Conservation (phyloP, 2,329 filamentous ascomycete species). For the Emergomyces orientalis region DNA sequence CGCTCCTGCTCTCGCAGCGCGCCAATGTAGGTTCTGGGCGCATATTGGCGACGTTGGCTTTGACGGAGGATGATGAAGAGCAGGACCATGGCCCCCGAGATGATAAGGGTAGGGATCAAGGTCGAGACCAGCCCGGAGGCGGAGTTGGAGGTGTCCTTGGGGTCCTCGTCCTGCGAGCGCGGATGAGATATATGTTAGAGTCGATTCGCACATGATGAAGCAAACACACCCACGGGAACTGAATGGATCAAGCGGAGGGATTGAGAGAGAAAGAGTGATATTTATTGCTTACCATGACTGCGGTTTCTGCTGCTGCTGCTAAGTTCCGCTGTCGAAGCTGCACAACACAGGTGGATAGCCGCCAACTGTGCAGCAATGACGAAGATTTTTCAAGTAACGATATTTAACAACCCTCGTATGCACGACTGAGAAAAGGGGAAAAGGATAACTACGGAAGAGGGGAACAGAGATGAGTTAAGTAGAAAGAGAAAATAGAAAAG, state of each 20-base stretch:
- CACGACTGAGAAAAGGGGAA: neutral
- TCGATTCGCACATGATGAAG: neutral
- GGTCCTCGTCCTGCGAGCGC: slow-evolving; percentile 12
- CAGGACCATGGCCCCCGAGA: slow-evolving; percentile 39
- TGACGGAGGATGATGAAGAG: slow-evolving; percentile 44
- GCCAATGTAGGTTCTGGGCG: slow-evolving; percentile 47
- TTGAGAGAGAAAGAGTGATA: neutral
- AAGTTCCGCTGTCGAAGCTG: slow-evolving; percentile 1
- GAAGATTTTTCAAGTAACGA: neutral
- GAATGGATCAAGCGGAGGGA: neutral
- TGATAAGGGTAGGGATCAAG: slow-evolving; percentile 38
- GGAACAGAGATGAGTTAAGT: neutral
- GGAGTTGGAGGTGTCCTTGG: slow-evolving; percentile 19
- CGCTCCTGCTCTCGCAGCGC: slow-evolving; percentile 46
- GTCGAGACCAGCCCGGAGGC: slow-evolving; percentile 42
- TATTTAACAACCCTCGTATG: neutral
- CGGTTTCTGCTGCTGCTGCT: neutral
- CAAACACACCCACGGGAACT: neutral
- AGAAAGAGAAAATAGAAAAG: neutral
- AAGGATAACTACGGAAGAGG: neutral
- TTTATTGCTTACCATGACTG: slow-evolving; percentile 2
- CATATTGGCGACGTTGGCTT: slow-evolving; percentile 43
- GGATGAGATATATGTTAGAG: neutral
- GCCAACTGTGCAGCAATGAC: neutral
- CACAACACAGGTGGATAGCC: neutral